These are phyloP conservation scores for Pleomassaria siparia DNA, from an alignment of 2,329 filamentous ascomycete species.

Conservation along the genomic window DNA sequence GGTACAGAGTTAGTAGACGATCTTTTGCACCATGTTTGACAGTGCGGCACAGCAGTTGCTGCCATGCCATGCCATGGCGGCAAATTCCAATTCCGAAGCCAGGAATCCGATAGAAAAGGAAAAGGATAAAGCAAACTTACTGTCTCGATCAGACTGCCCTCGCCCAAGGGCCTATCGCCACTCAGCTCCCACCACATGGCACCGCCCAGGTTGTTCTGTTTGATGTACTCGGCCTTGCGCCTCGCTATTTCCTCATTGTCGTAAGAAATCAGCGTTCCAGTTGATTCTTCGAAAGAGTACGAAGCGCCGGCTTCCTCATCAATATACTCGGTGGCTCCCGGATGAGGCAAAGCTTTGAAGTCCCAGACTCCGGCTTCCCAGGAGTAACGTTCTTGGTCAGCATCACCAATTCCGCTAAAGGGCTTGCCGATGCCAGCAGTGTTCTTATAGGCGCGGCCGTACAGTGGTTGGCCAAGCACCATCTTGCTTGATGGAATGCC, in stretches of 20 bases:
- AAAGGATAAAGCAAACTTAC: constrained; percentile 24
- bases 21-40: constrained; percentile 4
- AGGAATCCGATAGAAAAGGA: background rate
- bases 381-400: constrained; percentile 65
- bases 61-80: too few species aligned
- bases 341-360: constrained; percentile 78
- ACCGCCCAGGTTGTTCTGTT: constrained; percentile 69
- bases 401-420: constrained; percentile 62
- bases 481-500: constrained; percentile 70
- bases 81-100: too few species aligned
- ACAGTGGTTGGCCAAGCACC: constrained; percentile 88
- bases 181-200: constrained; percentile 98
- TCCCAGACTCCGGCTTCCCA: constrained; percentile 79
- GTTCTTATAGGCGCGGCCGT: constrained; percentile 79
- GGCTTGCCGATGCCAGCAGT: constrained; percentile 73
- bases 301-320: constrained; percentile 69
- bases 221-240: constrained; percentile 73
- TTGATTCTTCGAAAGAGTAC: constrained; percentile 71
- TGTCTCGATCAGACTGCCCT: constrained; percentile 61
- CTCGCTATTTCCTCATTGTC: constrained; percentile 67
- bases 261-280: constrained; percentile 74
- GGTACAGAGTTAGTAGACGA: constrained; percentile 6
- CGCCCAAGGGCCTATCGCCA: constrained; percentile 67
- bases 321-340: constrained; percentile 63
- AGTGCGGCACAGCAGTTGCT: constrained; percentile 4